phyloP scores from a whole-genome alignment of 169 alveolate species.

The Blepharisma undulans region DNA sequence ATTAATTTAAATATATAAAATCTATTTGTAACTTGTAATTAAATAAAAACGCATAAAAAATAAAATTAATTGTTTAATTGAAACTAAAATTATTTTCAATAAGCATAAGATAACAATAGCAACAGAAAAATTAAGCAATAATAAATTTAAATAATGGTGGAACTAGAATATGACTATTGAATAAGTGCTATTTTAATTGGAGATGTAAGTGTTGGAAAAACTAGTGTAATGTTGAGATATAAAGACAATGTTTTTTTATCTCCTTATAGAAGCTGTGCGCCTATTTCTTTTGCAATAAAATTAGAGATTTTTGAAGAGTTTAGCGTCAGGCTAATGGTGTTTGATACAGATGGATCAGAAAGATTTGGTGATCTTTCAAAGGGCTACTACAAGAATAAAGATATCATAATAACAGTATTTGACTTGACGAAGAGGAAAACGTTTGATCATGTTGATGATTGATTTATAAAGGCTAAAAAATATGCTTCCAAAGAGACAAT shows the following conservation, averaged over 20 bases:
- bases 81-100: no score
- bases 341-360: conserved; percentile 78
- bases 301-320: background rate
- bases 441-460: conserved; percentile 92
- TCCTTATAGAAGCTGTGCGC: conserved; percentile 90
- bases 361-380: conserved; percentile 63
- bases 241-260: conserved; percentile 91
- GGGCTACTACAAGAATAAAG: conserved; percentile 65
- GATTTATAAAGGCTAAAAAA: conserved; percentile 94
- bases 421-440: conserved; percentile 92
- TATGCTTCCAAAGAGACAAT: conserved; percentile 92
- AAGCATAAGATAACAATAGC: no score
- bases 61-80: no score
- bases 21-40: no score
- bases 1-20: no score
- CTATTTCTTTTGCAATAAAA: conserved; percentile 72
- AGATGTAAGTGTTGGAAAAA: conserved; percentile 46
- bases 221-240: conserved; percentile 42
- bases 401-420: conserved; percentile 47
- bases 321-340: conserved; percentile 75
- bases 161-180: background rate
- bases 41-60: no score
- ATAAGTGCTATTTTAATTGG: conserved; percentile 41
- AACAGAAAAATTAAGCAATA: no score
- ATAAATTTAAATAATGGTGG: no score